These are phyloP conservation scores for Pyrenophora graminea DNA, from an alignment of 2,329 filamentous ascomycete genomes.

Conservation along the genomic window DNA sequence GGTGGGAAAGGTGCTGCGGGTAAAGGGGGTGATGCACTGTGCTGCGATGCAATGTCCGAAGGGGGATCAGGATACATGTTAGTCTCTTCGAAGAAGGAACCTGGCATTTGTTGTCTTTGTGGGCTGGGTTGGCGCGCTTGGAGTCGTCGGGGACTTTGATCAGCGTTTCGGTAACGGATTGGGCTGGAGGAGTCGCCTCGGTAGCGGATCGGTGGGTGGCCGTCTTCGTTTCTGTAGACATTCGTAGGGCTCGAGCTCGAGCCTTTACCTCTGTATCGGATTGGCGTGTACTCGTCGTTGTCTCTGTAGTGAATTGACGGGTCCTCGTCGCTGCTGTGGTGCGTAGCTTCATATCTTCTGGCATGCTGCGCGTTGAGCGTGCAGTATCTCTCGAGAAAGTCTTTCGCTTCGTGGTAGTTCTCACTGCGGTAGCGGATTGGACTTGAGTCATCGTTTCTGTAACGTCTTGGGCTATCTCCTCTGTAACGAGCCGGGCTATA, in stretches of 20 bases:
- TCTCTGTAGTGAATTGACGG: too few relatives aligned
- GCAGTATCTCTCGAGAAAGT: neutral
- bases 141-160: too few relatives aligned
- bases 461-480: too few relatives aligned
- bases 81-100: neutral
- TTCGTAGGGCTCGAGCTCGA: too few relatives aligned
- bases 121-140: too few relatives aligned
- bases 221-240: too few relatives aligned
- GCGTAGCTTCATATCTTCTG: neutral
- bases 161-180: neutral
- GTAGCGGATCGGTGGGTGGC: neutral
- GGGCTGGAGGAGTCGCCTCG: neutral
- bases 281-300: too few relatives aligned
- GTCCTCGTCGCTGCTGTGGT: neutral
- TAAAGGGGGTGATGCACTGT: neutral
- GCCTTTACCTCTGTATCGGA: too few relatives aligned
- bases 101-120: neutral
- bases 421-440: too few relatives aligned
- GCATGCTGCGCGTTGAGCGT: neutral
- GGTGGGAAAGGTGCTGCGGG: neutral
- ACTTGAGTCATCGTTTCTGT: too few relatives aligned
- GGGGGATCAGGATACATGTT: neutral
- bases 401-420: neutral
- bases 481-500: too few relatives aligned
- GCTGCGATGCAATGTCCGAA: slow-evolving; percentile 9